Evolutionary conservation across 2,329 filamentous ascomycete species (phyloP), one percentile per base, ranked within the genome.

Genomic region (Sporothrix variecibatus): DNA sequence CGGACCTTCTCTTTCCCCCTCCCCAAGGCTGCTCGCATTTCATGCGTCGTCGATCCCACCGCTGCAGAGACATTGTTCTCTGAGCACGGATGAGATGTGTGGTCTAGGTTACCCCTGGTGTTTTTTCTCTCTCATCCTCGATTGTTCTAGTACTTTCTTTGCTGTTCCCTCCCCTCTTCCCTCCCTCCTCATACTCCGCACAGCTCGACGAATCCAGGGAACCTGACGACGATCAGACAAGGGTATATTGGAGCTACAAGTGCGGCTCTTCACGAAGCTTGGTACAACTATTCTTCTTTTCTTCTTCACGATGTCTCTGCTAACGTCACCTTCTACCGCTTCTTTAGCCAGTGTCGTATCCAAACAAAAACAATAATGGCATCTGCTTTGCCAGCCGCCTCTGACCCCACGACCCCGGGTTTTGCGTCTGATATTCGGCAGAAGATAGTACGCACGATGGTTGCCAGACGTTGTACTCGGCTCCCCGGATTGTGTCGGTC

Each of bases 271-370:
- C 31, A 9, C 34, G 2, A 20, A 64, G 31, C 23, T 64, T 40
- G 60, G 60, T 40, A 5, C 60, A 40, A 34, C 31, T 23, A 64
- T 40, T 40, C 20, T 64, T 64, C 60, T 64, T 7, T 40, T 8
- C 28, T 2, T 40, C 34, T 64, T 64, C 34, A 40, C 31, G 31
- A 5, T 20, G 17, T n/a, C 60, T 64, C 34, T 40, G 34, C 60
- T 64, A 64, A 64, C 60, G 20, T 40, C 60, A 40, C 31, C 40
- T 40, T 64, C 60, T 64, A 15, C 60, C 60, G 60, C 60, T 34
- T 40, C 56, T 58, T 58, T 58, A 58, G 56, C 56, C 56, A 58
- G 56, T 58, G 56, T 31, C 56, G 56, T 58, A 58, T 58, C 56
- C 56, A 58, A 58, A 58, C 56, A 58, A 58, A 34, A 31, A 53